Evolutionary conservation across 2,329 filamentous ascomycete species (phyloP).

Genomic region (Aspergillus pseudotamarii): DNA sequence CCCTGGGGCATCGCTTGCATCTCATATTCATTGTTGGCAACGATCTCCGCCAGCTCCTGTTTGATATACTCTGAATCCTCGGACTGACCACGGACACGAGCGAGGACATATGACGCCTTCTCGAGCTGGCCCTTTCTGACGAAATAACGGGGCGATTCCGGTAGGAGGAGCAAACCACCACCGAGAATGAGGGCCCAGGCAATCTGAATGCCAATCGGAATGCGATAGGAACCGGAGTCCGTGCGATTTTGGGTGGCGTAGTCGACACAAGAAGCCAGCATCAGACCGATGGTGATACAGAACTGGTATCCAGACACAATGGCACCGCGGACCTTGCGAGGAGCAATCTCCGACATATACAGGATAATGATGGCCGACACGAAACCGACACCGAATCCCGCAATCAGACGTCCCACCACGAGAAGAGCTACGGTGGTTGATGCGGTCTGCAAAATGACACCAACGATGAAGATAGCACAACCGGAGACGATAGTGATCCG

Average conservation of each 20-base stretch:
- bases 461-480: constrained; percentile 70
- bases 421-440: constrained; percentile 61
- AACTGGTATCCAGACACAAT: constrained; percentile 84
- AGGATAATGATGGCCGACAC: constrained; percentile 79
- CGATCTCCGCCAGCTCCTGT: constrained; percentile 78
- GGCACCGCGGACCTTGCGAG: constrained; percentile 74
- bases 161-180: constrained; percentile 71
- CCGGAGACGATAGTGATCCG: constrained; percentile 69
- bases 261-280: constrained; percentile 73
- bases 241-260: constrained; percentile 67
- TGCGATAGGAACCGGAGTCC: constrained; percentile 73
- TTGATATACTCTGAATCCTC: constrained; percentile 73
- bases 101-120: constrained; percentile 63
- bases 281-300: constrained; percentile 77
- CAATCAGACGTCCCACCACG: constrained; percentile 72
- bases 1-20: constrained; percentile 65
- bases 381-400: constrained; percentile 78
- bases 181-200: constrained; percentile 77
- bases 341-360: constrained; percentile 82
- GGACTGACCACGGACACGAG: constrained; percentile 73
- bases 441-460: constrained; percentile 68
- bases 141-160: constrained; percentile 83
- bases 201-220: constrained; percentile 80
- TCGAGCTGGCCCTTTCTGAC: constrained; percentile 76
- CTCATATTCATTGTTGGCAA: constrained; percentile 89